Evolutionary conservation across 2,329 filamentous ascomycete genomes (phyloP).

Genomic region (Shiraia bambusicola): DNA sequence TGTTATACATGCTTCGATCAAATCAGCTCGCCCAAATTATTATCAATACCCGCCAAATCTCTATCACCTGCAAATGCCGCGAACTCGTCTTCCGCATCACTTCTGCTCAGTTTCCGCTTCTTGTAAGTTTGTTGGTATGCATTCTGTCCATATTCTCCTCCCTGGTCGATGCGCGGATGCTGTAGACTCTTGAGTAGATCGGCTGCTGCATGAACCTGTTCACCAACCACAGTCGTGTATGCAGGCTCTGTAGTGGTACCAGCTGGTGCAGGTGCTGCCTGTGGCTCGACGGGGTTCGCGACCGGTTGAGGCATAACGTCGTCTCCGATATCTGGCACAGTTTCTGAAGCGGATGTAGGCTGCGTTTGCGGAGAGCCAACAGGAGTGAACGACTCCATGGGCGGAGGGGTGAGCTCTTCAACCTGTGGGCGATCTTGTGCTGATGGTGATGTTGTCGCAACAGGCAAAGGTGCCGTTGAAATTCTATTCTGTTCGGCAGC

Average conservation of each 20-base stretch:
- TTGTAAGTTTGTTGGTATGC: constrained; percentile 32
- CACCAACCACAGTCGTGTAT: constrained; percentile 26
- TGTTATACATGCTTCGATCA: constrained; percentile 6
- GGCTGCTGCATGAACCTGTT: constrained; percentile 18
- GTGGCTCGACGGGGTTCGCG: constrained; percentile 28
- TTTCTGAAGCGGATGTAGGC: constrained; percentile 10
- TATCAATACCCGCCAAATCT: constrained; percentile 60
- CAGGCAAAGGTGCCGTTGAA: constrained; percentile 43
- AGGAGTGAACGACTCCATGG: constrained; percentile 59
- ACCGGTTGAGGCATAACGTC: constrained; percentile 32
- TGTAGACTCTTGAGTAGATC: constrained; percentile 38
- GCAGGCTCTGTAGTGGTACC: constrained; percentile 19
- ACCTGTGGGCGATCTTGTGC: constrained; percentile 71
- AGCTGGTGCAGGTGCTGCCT: constrained; percentile 24
- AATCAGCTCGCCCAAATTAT: constrained; percentile 60
- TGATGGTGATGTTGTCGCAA: constrained; percentile 17
- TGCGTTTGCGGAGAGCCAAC: constrained; percentile 49
- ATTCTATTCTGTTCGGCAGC: constrained; percentile 56
- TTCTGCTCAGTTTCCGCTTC: constrained; percentile 43
- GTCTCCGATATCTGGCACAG: constrained; percentile 26
- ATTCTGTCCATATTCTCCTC: constrained; percentile 26
- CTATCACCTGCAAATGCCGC: constrained; percentile 49
- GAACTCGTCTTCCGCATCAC: constrained; percentile 40
- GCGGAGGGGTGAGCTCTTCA: constrained; percentile 83
- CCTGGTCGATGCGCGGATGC: constrained; percentile 25